Conservation (phyloP, 306 rosid genomes). For the Hippophae gyantsensis region DNA sequence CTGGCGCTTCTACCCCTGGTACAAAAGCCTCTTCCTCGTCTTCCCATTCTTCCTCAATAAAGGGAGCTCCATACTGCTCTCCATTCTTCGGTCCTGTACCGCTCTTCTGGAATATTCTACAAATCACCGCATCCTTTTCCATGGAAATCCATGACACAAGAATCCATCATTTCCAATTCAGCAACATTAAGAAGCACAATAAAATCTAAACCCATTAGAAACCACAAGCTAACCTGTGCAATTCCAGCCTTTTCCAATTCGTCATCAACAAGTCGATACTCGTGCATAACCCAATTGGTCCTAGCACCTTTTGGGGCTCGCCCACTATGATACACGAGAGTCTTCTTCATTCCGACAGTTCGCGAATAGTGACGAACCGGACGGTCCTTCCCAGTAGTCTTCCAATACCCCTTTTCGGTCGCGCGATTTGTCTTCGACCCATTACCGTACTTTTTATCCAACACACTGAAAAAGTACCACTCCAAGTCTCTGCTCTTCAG, state of each 20-base stretch:
- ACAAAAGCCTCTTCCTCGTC: conserved; percentile 30
- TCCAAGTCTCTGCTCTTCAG: conserved; percentile 72
- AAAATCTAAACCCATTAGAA: neutral
- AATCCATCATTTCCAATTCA: conserved; percentile 18
- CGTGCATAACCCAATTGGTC: conserved; percentile 97
- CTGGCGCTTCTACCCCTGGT: conserved; percentile 19
- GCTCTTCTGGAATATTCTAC: conserved; percentile 94
- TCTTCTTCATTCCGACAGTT: conserved; percentile 78
- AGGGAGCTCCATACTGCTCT: conserved; percentile 91
- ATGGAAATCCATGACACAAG: conserved; percentile 14
- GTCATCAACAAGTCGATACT: conserved; percentile 55
- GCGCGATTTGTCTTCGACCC: conserved; percentile 81
- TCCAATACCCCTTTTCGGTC: conserved; percentile 85
- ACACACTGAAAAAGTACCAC: conserved; percentile 78
- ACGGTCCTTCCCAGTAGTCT: conserved; percentile 91
- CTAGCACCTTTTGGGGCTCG: conserved; percentile 71
- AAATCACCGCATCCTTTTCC: conserved; percentile 78
- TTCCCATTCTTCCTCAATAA: conserved; percentile 84
- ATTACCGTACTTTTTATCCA: conserved; percentile 80
- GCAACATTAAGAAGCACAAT: neutral
- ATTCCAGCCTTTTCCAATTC: conserved; percentile 44
- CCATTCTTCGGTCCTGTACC: conserved; percentile 92
- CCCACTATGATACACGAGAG: conserved; percentile 75
- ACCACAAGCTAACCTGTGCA: conserved; percentile 30
- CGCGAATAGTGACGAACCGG: conserved; percentile 22